Conservation (phyloP, 2,329 filamentous ascomycete genomes). For the Sordariomycetes sp. region DNA sequence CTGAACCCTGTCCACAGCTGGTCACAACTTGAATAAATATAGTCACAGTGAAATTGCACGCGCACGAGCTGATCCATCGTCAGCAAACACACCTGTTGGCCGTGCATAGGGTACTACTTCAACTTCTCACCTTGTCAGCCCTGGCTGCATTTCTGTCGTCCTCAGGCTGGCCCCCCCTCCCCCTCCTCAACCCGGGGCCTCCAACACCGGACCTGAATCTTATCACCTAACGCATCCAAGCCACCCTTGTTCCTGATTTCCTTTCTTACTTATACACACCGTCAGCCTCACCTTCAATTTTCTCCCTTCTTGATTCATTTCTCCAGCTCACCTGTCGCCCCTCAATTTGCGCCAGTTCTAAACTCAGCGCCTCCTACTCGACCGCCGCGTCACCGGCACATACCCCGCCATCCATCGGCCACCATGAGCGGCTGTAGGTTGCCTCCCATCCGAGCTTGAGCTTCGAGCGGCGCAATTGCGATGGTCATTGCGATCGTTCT, state of each 20-base stretch:
- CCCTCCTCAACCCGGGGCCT: neutral
- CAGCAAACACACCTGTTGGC: too few species aligned
- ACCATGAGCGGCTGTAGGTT: constrained; percentile 6
- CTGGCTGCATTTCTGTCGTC: too few species aligned
- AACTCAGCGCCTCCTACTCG: constrained; percentile 8
- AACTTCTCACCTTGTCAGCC: too few species aligned
- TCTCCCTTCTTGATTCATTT: neutral
- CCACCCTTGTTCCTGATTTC: neutral
- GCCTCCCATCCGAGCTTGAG: neutral
- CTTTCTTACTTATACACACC: neutral
- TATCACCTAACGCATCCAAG: too few species aligned
- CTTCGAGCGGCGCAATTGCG: neutral
- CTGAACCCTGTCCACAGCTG: too few species aligned
- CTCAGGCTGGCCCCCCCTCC: too few species aligned
- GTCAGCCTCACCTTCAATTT: neutral
- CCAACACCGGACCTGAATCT: too few species aligned
- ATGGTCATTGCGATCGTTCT: too few species aligned
- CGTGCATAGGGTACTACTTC: too few species aligned
- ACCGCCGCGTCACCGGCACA: constrained; percentile 2
- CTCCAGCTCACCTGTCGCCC: neutral
- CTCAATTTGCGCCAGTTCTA: constrained; percentile 7
- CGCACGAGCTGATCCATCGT: too few species aligned
- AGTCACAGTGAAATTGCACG: too few species aligned
- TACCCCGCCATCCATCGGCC: constrained; percentile 6
- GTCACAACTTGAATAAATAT: too few species aligned